Evolutionary conservation across 768 basidiomycete genomes (phyloP).

Genomic region (Lactifluus subvellereus): DNA sequence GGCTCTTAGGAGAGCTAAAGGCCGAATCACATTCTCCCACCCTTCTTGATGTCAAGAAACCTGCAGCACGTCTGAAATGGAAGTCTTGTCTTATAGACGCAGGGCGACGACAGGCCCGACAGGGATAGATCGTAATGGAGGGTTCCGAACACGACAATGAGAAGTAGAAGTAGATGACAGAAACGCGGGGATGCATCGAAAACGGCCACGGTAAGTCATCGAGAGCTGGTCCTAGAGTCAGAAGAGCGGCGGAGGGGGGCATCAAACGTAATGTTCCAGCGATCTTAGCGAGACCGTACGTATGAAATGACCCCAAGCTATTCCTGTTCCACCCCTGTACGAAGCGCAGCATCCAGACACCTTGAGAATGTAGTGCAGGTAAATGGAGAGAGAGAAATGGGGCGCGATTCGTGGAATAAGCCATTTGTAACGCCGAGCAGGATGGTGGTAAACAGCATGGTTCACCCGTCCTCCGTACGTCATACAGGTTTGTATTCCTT

Average conservation of each 20-base stretch:
- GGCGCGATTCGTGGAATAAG: not conserved
- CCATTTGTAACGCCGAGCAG: not conserved
- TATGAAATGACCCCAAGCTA: not conserved
- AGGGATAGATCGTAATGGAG: constrained; percentile 2
- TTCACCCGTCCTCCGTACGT: not conserved
- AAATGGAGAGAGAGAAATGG: not conserved
- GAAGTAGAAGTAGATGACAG: constrained; percentile 12
- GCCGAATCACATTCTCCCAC: not conserved
- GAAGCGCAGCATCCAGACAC: not conserved
- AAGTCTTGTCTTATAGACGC: not conserved
- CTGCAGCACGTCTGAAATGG: not conserved
- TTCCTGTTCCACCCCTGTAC: not conserved
- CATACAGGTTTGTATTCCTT: constrained; percentile 1
- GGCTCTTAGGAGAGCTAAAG: not conserved
- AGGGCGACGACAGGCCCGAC: not conserved
- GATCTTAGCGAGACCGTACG: not conserved
- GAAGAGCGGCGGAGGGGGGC: not conserved
- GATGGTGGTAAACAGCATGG: not conserved
- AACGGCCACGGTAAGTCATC: not conserved
- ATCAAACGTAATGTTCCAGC: constrained; percentile 10
- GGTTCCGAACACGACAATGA: constrained; percentile 11
- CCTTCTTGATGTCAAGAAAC: not conserved
- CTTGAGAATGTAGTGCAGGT: not conserved
- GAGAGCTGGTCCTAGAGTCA: constrained; percentile 2
- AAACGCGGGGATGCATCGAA: constrained; percentile 12